Percentiles rank a stretch among this genome's conserved stretches.
Evolutionary conservation across 1,284 basidiomycete species (phyloP).

Genomic region (Macrocystidia cucumis): DNA sequence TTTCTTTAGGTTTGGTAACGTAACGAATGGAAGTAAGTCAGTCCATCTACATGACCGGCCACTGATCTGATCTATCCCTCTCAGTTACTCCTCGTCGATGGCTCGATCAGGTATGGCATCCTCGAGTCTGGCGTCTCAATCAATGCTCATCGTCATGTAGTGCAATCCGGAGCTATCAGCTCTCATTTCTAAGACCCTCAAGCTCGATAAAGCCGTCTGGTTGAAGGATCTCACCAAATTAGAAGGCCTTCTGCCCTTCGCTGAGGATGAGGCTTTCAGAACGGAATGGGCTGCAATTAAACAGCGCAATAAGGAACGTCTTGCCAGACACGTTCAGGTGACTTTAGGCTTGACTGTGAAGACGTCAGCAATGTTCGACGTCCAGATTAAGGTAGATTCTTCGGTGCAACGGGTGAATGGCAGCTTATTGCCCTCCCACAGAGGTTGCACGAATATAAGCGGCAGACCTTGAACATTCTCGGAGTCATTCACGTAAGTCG

Average conservation of each 20-base stretch:
- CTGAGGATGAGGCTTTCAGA: constrained; percentile 69
- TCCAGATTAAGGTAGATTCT: constrained; percentile 76
- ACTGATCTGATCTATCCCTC: constrained; percentile 7
- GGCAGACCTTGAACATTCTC: constrained; percentile 80
- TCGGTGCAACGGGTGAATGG: background rate
- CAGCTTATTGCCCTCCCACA: constrained; percentile 17
- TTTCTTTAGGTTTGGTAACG: constrained; percentile 58
- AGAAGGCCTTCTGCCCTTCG: constrained; percentile 57
- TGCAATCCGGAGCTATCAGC: constrained; percentile 83
- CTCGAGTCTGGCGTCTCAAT: background rate
- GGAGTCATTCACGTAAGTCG: constrained; percentile 73
- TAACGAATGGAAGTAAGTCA: constrained; percentile 78
- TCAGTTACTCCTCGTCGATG: constrained; percentile 79
- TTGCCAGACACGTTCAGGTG: constrained; percentile 70
- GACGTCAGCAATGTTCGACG: constrained; percentile 82
- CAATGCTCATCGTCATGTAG: constrained; percentile 23
- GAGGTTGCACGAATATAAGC: constrained; percentile 86
- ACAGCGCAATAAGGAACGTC: constrained; percentile 78
- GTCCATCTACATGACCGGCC: too few relatives aligned
- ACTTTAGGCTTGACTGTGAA: constrained; percentile 73
- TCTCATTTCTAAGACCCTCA: constrained; percentile 78
- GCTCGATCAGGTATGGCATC: constrained; percentile 61
- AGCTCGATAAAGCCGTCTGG: constrained; percentile 69
- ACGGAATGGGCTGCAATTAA: constrained; percentile 79
- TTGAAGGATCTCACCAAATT: constrained; percentile 73